Percentiles rank a stretch among this genome's conserved stretches.
These are phyloP conservation scores for Alternaria panax DNA, from an alignment of 2,329 filamentous ascomycete genomes.

Conservation along the genomic window DNA sequence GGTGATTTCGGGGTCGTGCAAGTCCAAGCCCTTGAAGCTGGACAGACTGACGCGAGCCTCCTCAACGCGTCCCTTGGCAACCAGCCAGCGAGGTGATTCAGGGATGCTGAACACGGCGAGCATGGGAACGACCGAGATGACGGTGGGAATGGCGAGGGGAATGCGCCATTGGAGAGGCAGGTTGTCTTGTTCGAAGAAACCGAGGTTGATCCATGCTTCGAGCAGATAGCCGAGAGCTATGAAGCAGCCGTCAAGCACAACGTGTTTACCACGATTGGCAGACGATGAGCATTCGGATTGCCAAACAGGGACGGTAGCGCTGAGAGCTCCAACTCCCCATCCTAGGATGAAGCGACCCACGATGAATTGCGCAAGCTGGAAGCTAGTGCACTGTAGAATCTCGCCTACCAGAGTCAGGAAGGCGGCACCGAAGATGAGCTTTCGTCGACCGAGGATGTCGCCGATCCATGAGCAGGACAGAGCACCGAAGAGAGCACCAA, in stretches of 20 bases:
- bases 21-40: slow-evolving; percentile 50
- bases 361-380: slow-evolving; percentile 56
- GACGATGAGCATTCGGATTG: slow-evolving; percentile 52
- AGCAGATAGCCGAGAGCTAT: slow-evolving; percentile 56
- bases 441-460: slow-evolving; percentile 56
- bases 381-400: slow-evolving; percentile 55
- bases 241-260: slow-evolving; percentile 56
- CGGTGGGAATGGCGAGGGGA: slow-evolving; percentile 70
- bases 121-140: slow-evolving; percentile 63
- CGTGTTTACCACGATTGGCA: slow-evolving; percentile 51
- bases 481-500: slow-evolving; percentile 57
- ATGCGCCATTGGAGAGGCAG: slow-evolving; percentile 71
- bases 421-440: slow-evolving; percentile 54
- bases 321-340: slow-evolving; percentile 54
- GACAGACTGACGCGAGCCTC: slow-evolving; percentile 64
- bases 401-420: slow-evolving; percentile 54
- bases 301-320: slow-evolving; percentile 58
- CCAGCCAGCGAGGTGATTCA: slow-evolving; percentile 73
- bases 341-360: slow-evolving; percentile 57
- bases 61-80: slow-evolving; percentile 70
- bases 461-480: slow-evolving; percentile 56
- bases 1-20: slow-evolving; percentile 63
- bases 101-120: slow-evolving; percentile 70
- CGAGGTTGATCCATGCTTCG: slow-evolving; percentile 59
- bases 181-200: slow-evolving; percentile 65